Percentiles rank a stretch among this genome's conserved stretches.
These are phyloP conservation scores for Simmondsia chinensis DNA, from an alignment of 148 eudicot genomes.

Conservation along the genomic window DNA sequence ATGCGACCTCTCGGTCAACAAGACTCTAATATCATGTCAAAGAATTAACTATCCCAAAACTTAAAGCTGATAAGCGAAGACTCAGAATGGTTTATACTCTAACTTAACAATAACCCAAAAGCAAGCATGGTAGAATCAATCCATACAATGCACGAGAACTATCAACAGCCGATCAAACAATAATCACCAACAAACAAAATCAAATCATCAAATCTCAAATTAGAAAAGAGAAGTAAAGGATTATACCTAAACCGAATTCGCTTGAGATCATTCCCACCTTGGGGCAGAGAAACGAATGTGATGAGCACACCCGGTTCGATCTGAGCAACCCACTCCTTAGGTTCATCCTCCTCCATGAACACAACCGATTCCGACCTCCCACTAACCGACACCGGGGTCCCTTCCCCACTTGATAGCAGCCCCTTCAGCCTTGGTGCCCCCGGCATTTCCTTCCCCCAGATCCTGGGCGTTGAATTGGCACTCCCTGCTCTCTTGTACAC, in stretches of 20 bases:
- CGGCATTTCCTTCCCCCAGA: conserved; percentile 74
- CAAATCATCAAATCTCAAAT: conserved; percentile 14
- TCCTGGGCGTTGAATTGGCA: conserved; percentile 33
- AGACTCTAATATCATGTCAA: too few relatives aligned
- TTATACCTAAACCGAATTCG: conserved; percentile 84
- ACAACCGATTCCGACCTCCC: conserved; percentile 65
- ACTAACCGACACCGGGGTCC: conserved; percentile 77
- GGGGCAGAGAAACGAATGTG: conserved; percentile 75
- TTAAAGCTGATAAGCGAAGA: too few relatives aligned
- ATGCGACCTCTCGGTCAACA: too few relatives aligned
- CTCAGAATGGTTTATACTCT: too few relatives aligned
- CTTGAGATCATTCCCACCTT: conserved; percentile 87
- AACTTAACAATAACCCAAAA: too few relatives aligned
- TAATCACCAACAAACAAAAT: conserved; percentile 15
- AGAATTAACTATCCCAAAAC: too few relatives aligned
- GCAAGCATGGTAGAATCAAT: background rate
- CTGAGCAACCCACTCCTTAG: conserved; percentile 97
- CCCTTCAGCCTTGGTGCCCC: conserved; percentile 34
- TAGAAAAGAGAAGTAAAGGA: conserved; percentile 6
- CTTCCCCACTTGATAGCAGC: conserved; percentile 72
- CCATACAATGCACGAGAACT: too few relatives aligned
- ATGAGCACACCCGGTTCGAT: conserved; percentile 97
- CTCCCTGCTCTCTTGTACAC: conserved; percentile 57
- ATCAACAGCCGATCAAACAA: too few relatives aligned
- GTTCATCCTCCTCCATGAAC: conserved; percentile 80